Evolutionary conservation across 352 stramenopile genomes (phyloP).

Genomic region (Phytophthora fragariaefolia): DNA sequence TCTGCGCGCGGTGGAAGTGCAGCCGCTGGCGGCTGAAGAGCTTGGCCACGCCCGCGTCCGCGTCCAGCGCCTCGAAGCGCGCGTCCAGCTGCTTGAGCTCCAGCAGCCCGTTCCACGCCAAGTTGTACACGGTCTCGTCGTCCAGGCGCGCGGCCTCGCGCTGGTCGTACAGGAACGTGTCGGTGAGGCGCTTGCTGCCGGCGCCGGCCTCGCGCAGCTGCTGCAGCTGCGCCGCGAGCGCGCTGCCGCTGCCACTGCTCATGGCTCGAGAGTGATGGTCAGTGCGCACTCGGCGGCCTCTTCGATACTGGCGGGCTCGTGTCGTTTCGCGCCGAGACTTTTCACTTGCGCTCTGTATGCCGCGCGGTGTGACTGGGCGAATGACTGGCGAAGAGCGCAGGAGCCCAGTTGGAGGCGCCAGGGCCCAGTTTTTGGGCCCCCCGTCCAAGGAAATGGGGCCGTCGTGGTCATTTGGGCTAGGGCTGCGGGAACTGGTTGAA

Average conservation of each 20-base stretch:
- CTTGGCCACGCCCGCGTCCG: constrained; percentile 50
- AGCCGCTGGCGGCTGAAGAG: constrained; percentile 81
- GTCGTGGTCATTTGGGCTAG: too few species aligned
- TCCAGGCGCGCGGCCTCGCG: constrained; percentile 83
- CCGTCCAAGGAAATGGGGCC: not conserved
- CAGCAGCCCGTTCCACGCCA: constrained; percentile 83
- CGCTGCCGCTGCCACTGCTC: too few species aligned
- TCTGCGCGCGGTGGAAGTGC: constrained; percentile 83
- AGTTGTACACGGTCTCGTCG: constrained; percentile 86
- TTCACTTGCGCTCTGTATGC: constrained; percentile 41
- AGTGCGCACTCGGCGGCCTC: constrained; percentile 7
- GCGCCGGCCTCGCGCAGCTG: constrained; percentile 77
- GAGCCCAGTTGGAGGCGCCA: not conserved
- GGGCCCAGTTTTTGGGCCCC: not conserved
- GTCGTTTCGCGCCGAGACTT: constrained; percentile 27
- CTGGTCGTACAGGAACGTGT: constrained; percentile 87
- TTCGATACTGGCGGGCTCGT: constrained; percentile 27
- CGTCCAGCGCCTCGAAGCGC: constrained; percentile 71
- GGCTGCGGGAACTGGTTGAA: constrained; percentile 16
- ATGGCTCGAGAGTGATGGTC: constrained; percentile 37
- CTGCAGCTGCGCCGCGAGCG: constrained; percentile 82
- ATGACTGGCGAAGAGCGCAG: constrained; percentile 29
- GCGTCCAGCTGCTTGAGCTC: constrained; percentile 84
- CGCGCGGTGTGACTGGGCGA: constrained; percentile 29
- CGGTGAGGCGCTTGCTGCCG: constrained; percentile 82